These are phyloP conservation scores for Colletotrichum limetticola DNA, from an alignment of 2,329 filamentous ascomycete species.

Conservation along the genomic window DNA sequence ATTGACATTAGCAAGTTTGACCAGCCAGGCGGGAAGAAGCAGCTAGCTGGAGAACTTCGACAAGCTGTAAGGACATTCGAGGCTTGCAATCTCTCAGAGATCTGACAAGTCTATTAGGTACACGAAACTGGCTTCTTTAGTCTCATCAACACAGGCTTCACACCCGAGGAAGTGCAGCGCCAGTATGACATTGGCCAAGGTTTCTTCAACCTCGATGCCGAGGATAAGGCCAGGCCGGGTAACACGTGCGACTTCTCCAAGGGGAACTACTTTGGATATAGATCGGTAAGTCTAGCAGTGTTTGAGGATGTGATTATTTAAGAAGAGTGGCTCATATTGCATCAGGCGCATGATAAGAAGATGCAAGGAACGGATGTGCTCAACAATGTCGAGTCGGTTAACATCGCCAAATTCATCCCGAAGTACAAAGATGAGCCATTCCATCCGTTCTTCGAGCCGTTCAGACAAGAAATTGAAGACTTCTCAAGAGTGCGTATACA, in stretches of 20 bases:
- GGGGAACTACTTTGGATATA: slow-evolving; percentile 61
- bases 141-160: slow-evolving; percentile 63
- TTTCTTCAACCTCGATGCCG: slow-evolving; percentile 60
- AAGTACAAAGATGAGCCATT: slow-evolving; percentile 48
- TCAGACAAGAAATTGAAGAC: slow-evolving; percentile 58
- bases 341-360: slow-evolving; percentile 47
- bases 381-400: slow-evolving; percentile 65
- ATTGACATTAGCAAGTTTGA: slow-evolving; percentile 62
- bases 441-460: slow-evolving; percentile 49
- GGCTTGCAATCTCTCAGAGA: not conserved
- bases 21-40: slow-evolving; percentile 60
- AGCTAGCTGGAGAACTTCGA: slow-evolving; percentile 60
- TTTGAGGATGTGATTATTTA: not conserved
- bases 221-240: slow-evolving; percentile 58
- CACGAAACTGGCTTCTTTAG: slow-evolving; percentile 60
- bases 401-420: slow-evolving; percentile 61
- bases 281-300: slow-evolving; percentile 40
- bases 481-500: slow-evolving; percentile 56
- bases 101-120: slow-evolving; percentile 33
- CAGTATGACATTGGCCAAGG: slow-evolving; percentile 65
- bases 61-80: slow-evolving; percentile 52
- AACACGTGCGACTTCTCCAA: slow-evolving; percentile 54
- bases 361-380: slow-evolving; percentile 41
- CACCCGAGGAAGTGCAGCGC: slow-evolving; percentile 60
- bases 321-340: not conserved